These are phyloP conservation scores for Entomortierella chlamydospora DNA, from an alignment of 192 early-diverging fungal species.

Conservation along the genomic window DNA sequence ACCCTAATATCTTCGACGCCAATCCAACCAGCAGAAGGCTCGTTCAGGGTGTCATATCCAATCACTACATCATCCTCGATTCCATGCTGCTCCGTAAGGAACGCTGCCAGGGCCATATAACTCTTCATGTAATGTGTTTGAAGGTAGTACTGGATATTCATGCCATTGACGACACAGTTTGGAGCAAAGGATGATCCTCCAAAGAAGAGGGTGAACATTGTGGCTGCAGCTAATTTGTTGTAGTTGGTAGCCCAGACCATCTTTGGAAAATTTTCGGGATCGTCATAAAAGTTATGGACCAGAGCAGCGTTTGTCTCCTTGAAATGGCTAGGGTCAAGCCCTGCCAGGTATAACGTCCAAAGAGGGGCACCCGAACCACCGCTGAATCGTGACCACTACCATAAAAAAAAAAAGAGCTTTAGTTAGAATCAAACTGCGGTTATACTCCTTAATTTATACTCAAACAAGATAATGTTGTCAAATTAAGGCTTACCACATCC, in stretches of 20 bases:
- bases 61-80: conserved; percentile 61
- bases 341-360: conserved; percentile 65
- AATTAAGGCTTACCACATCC: conserved; percentile 59
- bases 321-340: conserved; percentile 60
- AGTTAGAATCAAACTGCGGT: neutral
- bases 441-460: too few species aligned
- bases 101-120: conserved; percentile 54
- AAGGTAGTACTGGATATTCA: conserved; percentile 69
- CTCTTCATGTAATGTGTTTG: conserved; percentile 65
- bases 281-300: conserved; percentile 61
- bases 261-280: conserved; percentile 61
- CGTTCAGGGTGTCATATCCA: conserved; percentile 69
- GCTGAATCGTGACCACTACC: conserved; percentile 67
- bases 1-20: conserved; percentile 57
- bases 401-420: neutral
- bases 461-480: neutral
- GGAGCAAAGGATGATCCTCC: conserved; percentile 62
- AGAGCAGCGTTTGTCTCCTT: conserved; percentile 61
- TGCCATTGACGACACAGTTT: conserved; percentile 57
- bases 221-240: conserved; percentile 62
- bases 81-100: conserved; percentile 52
- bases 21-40: conserved; percentile 65
- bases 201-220: conserved; percentile 70
- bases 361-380: conserved; percentile 70
- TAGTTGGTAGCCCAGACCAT: conserved; percentile 76